Evolutionary conservation across 345 rosid species (phyloP), one percentile per base, ranked within the genome.

Genomic region (Xanthoceras sorbifolium): DNA sequence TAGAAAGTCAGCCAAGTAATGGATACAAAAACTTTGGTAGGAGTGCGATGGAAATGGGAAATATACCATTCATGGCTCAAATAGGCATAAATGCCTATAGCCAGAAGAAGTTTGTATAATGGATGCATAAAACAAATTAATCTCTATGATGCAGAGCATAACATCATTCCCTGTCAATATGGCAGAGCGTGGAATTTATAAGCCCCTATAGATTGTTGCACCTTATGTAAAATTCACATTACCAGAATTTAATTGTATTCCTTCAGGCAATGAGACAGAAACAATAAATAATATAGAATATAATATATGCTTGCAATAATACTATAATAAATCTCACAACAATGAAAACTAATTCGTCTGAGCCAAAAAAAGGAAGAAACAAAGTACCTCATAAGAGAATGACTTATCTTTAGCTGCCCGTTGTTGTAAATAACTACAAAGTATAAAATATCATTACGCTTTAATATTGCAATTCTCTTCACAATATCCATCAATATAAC

Each of bases 351-450:
- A 67, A 65, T 12, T 69, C 32, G 50, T 6, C 26, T 26, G 23
- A 66, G 46, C 70, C 69, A 72, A 38, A 34, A 29, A 64, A 80
- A 18, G 54, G 32, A n/a, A 72, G 52, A 46, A 63, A 82, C 31
- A 71, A 36, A 54, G 10, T 79, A 94, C 99, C 99, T 97, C 99
- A 57, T 86, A 97, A 76, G 98, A 84, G 90, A 96, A 94, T 68
- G 86, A 85, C 71, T 90, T 88, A 83, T 97, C 97, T 80, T 91
- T 88, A 79, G 87, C 85, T 0, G 90, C 93, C 66, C 97, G 95
- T 66, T 82, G 81, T 79, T 85, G 90, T 78, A 96, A 97, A 83
- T 92, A 96, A 85, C 99, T 96, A 82, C 83, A 92, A 72, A 82
- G 64, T 25, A 62, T 79, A 76, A 81, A 52, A 72, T 29, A 74